Evolutionary conservation across 2,329 filamentous ascomycete genomes (phyloP), one percentile per base, ranked within the genome.

Genomic region (Botrytis aclada): DNA sequence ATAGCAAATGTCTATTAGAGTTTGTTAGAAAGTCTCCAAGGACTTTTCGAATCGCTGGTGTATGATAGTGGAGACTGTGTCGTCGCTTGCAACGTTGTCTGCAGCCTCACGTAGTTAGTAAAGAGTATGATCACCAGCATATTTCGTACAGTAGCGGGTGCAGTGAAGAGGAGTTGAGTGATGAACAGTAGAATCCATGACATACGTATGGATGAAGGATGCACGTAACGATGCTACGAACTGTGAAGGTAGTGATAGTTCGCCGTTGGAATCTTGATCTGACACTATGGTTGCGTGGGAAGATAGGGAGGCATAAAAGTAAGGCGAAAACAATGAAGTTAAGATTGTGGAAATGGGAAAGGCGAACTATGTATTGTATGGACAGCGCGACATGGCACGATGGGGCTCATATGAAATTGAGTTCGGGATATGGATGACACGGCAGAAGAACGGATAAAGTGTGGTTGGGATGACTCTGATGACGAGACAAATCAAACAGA

Each of bases 311-410:
- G 43, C 54, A 72, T 72, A 79, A 78, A 78, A 78, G 74, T 77
- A 78, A 75, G 77, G 77, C 77, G 77, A 70, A 76, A 75, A 70
- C 69, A 72, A 60, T 62, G 69, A 67, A 70, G 41, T 39, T 58
- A 72, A 61, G 69, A 64, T 69, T 71, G 76, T 73, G 74, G 75
- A 75, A 74, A 73, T 72, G 64, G 62, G 71, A 72, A 64, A 70
- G 60, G 69, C 75, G 76, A 77, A 76, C 77, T 79, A 77, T 74
- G 76, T 78, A 78, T 77, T 78, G 72, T 73, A 75, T 69, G 64
- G 70, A 56, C 64, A 72, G 73, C 72, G 63, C 72, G 47, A 73
- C 71, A 74, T 66, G 39, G 56, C 51, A 76, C 74, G 74, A 70
- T 70, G 75, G 62, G 77, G 76, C 74, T 77, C 74, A 43, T 75